Percentiles rank a stretch among this genome's conserved stretches.
These are phyloP conservation scores for Phialemonium atrogriseum DNA, from an alignment of 2,329 filamentous ascomycete species.

Conservation along the genomic window DNA sequence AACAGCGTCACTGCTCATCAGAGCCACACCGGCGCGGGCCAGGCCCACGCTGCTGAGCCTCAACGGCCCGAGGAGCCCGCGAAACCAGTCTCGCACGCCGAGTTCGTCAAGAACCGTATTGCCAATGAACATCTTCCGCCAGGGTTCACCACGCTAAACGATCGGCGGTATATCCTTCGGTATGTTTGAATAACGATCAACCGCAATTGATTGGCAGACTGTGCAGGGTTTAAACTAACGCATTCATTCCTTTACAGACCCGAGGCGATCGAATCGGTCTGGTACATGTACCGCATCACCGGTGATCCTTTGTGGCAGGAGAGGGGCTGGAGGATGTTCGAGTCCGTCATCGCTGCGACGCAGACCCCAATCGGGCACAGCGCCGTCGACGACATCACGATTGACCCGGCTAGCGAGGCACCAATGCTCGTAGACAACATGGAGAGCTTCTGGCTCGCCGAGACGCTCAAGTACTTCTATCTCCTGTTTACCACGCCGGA, in stretches of 20 bases:
- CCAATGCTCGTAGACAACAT: constrained; percentile 48
- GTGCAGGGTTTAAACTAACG: too few species aligned
- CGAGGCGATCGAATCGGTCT: constrained; percentile 81
- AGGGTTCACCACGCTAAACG: constrained; percentile 39
- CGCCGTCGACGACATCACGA: constrained; percentile 56
- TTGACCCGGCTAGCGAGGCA: neutral
- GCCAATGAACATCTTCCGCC: constrained; percentile 34
- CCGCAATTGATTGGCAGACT: too few species aligned
- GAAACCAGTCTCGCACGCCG: constrained; percentile 41
- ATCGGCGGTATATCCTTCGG: constrained; percentile 52
- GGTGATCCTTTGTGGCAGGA: constrained; percentile 69
- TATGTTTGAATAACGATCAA: too few species aligned
- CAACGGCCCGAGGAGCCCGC: constrained; percentile 21
- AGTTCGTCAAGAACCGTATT: constrained; percentile 42
- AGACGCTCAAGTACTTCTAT: constrained; percentile 91
- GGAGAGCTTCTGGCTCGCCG: constrained; percentile 87
- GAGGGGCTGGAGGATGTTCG: constrained; percentile 81
- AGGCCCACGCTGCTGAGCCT: constrained; percentile 11
- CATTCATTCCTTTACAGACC: constrained; percentile 51
- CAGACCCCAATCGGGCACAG: constrained; percentile 59
- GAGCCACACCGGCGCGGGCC: constrained; percentile 3
- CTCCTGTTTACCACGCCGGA: constrained; percentile 64
- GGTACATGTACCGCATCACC: constrained; percentile 86
- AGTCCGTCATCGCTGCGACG: constrained; percentile 59
- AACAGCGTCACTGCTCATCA: constrained; percentile 8